A percentile compares a stretch with the other conserved stretches of the same genome.
Conservation (phyloP, 2,329 filamentous ascomycete species). For the Colletotrichum spaethianum region DNA sequence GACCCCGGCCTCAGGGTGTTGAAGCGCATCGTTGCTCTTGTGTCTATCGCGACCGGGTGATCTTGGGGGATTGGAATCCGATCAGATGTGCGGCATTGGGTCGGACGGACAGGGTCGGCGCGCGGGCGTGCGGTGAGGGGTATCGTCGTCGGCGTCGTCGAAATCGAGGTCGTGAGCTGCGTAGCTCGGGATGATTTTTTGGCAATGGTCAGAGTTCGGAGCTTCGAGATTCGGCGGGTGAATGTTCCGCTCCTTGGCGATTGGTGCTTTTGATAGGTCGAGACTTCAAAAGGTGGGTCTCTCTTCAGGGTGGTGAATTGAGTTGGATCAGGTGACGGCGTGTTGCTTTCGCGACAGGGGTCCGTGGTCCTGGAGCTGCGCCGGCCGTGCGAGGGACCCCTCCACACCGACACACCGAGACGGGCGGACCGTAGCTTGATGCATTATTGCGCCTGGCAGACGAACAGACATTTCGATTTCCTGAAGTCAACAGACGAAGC, state of each 20-base stretch:
- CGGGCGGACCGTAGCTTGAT: not conserved
- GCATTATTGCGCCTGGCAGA: not conserved
- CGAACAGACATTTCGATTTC: not conserved
- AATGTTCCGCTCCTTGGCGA: slow-evolving; percentile 25
- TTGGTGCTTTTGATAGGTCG: not conserved
- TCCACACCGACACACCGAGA: slow-evolving; percentile 19
- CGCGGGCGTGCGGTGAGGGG: not conserved
- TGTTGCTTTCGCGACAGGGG: slow-evolving; percentile 48
- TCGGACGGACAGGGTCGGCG: slow-evolving; percentile 4
- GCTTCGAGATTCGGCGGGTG: slow-evolving; percentile 20
- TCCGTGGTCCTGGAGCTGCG: not conserved
- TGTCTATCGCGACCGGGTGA: slow-evolving; percentile 51
- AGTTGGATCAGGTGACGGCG: slow-evolving; percentile 53
- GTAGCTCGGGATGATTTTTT: slow-evolving; percentile 26
- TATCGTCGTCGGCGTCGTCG: slow-evolving; percentile 12
- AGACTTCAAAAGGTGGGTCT: fast-evolving
- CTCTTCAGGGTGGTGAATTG: not conserved
- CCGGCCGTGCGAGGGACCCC: slow-evolving; percentile 1
- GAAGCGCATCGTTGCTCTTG: slow-evolving; percentile 13
- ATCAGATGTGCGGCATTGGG: slow-evolving; percentile 1
- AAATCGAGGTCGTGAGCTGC: slow-evolving; percentile 1
- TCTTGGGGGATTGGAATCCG: slow-evolving; percentile 47
- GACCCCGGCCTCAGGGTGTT: slow-evolving; percentile 13
- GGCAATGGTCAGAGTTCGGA: slow-evolving; percentile 17
- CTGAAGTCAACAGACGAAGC: not conserved